Evolutionary conservation across 2,329 filamentous ascomycete genomes (phyloP), one percentile per base, ranked within the genome.

Genomic region (Verruconis gallopava): DNA sequence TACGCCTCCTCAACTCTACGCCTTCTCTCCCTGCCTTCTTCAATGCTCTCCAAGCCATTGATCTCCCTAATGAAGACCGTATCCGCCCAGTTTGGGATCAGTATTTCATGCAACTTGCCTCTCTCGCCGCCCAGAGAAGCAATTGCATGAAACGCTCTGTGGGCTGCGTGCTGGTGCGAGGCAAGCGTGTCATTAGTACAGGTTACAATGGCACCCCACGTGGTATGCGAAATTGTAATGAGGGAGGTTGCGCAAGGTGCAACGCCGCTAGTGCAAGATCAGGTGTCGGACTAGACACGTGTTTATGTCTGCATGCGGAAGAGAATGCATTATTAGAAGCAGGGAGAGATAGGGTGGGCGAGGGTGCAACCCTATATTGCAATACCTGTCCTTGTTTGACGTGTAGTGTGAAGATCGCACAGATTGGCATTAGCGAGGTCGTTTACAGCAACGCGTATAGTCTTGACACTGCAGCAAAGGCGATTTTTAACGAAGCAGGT

Each of bases 121-220:
- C 83, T 22, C 75, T 98, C 37, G 91, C 91, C 5, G 84, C 89
- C 1, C 81, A 85, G 51, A 75, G 91, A 49, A 85, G 80, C 56
- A 98, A 98, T 62, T 98, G 91, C 67, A 98, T 98, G 91, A 95
- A 96, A 65, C 75, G 91, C 21, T 78, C 89, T 49, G 91, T 98
- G 1, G 91, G 91, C 5, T 95, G 88, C 63, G 91, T 96, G 4
- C 71, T 98, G 6, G 88, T 96, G 22, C 72, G 81, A 48, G 80
- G 86, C 55, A 79, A 79, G 53, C 76, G 88, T 51, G 91, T 98
- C 48, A 84, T 96, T 50, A 85, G 81, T 56, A 98, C 91, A 0
- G 91, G 91, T 15, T 98, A 98, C 66, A 98, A 98, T 61, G 91
- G 91, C 47, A 96, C 91, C n/a, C 88, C 91, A 9, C 73, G 89